These are phyloP conservation scores for Plantago lanceolata DNA, from an alignment of 305 asterid species.

Conservation along the genomic window DNA sequence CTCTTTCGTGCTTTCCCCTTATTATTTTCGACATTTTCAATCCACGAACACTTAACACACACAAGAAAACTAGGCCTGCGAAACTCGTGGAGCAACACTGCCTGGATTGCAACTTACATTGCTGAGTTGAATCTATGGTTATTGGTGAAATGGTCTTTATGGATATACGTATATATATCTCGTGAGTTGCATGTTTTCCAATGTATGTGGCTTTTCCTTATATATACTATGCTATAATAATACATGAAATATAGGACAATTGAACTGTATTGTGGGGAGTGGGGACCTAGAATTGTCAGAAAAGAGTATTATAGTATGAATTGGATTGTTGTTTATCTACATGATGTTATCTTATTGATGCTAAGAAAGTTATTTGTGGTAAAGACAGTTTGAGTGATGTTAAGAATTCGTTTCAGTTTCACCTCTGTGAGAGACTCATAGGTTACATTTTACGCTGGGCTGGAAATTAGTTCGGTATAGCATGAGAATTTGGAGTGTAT, in stretches of 20 bases:
- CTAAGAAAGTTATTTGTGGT: neutral
- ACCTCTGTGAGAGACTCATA: neutral
- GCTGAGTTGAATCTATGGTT: neutral
- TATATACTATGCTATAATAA: neutral
- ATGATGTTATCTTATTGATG: neutral
- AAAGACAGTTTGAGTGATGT: too few relatives aligned
- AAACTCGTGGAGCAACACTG: neutral
- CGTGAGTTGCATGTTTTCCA: too few relatives aligned
- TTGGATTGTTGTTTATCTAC: neutral
- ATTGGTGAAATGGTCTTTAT: neutral
- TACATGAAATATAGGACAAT: neutral
- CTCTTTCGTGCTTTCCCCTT: neutral
- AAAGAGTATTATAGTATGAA: neutral
- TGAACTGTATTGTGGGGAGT: neutral
- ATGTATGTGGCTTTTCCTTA: too few relatives aligned
- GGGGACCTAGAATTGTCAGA: neutral
- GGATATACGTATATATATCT: too few relatives aligned
- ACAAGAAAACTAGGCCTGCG: neutral
- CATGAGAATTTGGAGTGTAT: too few relatives aligned
- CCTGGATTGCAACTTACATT: too few relatives aligned
- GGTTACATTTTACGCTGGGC: neutral
- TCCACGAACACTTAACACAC: neutral
- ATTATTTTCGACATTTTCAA: too few relatives aligned
- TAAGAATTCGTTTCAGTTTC: neutral
- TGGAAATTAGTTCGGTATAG: neutral